Base-by-base conservation (phyloP, 2,329 filamentous ascomycete species). In the Cladosporium sp. region DNA sequence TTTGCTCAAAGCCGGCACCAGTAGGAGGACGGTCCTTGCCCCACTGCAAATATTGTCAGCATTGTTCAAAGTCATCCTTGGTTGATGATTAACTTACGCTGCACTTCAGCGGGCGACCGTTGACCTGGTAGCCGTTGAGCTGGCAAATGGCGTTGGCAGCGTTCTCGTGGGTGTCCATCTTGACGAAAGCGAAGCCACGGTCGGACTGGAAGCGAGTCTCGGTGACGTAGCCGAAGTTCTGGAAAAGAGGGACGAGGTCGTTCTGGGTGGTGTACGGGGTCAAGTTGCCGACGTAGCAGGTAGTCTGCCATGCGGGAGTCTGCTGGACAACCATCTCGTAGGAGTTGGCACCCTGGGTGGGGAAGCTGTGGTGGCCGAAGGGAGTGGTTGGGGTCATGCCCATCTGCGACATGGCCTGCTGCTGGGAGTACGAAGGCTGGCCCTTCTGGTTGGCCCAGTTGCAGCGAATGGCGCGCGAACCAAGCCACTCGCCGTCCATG, bases 361-460 rank as follows among this genome's bases (percentile, higher is more conserved):
- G 95, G 83, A 98, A 99, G 64, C 72, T 73, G 77, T 98, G 94
- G 78, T 99, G 95, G 37, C 94, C 95, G 75, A 93, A 99, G 14
- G 94, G 93, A 56, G 93, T 97, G 33, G 94, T 97, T 5, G 95
- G 95, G 29, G 94, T 97, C 90, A 99, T 93, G 77, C 95, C 95
- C 92, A 98, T 97, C 66, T 93, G 91, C 68, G 90, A 90, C 92
- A 99, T 95, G 44, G 93, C 92, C 80, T 96, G 92, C 81, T 98
- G 95, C 82, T 99, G 94, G 58, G 93, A 93, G 79, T 98, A 97
- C 1, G 95, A 98, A 65, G 95, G 95, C 77, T 99, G 95, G n/a
- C 95, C 95, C 84, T 99, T 99, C 78, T 99, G 95, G 83, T 99
- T 99, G 67, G 95, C 95, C 95, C 95, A 99, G 84, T 99, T 99